Conservation (phyloP, 2,329 filamentous ascomycete species). For the Talaromyces sp. region DNA sequence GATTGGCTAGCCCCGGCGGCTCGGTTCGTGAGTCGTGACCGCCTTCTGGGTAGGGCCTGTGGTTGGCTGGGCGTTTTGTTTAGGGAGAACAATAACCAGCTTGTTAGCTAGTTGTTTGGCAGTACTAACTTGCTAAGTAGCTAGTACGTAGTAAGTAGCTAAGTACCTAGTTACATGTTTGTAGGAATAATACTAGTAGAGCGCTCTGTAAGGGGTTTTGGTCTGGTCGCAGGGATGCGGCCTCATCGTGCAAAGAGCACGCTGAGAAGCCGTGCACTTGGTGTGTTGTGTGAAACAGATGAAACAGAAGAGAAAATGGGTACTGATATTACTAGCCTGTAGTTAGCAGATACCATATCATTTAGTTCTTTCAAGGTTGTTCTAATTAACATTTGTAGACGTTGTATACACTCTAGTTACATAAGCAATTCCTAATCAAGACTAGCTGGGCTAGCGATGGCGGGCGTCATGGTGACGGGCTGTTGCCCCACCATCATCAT, state of each 20-base stretch:
- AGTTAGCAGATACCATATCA: too few species aligned
- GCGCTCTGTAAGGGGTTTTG: too few species aligned
- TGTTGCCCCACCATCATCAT: not conserved
- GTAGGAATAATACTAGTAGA: too few species aligned
- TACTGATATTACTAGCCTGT: not conserved
- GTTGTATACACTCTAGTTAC: not conserved
- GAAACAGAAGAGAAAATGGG: not conserved
- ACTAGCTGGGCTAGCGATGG: not conserved
- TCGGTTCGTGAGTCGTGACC: not conserved
- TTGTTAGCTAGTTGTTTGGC: not conserved
- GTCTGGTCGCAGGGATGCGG: too few species aligned
- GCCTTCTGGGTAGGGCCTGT: not conserved
- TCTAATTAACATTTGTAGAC: too few species aligned
- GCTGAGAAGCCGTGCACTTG: too few species aligned
- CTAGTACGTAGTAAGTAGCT: too few species aligned
- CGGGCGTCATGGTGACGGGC: constrained; percentile 5
- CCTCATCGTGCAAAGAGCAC: too few species aligned
- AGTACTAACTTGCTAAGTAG: not conserved
- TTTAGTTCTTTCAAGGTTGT: too few species aligned
- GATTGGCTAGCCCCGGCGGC: not conserved
- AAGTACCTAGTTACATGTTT: too few species aligned
- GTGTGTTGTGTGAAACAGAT: too few species aligned
- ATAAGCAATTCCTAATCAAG: not conserved
- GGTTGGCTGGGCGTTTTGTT: not conserved
- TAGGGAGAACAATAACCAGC: not conserved